Conservation (phyloP, 805 yeast species). For the Teunomyces funiuensis region DNA sequence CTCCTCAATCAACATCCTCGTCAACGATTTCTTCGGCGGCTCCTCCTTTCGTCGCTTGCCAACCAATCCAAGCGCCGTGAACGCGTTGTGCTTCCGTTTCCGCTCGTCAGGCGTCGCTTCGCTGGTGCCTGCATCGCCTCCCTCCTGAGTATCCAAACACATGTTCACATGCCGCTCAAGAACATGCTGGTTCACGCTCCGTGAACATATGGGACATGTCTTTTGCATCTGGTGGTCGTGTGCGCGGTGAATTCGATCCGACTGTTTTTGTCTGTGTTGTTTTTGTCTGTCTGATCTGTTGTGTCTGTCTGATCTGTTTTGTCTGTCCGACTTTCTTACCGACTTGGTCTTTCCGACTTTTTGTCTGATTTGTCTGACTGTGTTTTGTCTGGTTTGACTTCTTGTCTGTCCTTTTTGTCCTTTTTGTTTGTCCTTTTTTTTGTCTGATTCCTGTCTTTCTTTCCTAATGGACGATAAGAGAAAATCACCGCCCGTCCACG, state of each 20-base stretch:
- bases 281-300: no score
- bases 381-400: no score
- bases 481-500: constrained; percentile 14
- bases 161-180: constrained; percentile 42
- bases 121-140: background rate
- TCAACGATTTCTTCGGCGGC: constrained; percentile 26
- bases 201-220: constrained; percentile 39
- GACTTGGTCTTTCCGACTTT: no score
- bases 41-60: constrained; percentile 19
- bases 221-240: constrained; percentile 6
- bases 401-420: no score
- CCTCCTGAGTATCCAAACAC: constrained; percentile 36
- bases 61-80: constrained; percentile 35
- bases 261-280: background rate
- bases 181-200: constrained; percentile 19
- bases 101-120: background rate
- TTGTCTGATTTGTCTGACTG: no score
- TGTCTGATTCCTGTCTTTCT: no score
- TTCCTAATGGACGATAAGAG: constrained; percentile 16
- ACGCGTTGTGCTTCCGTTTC: constrained; percentile 22
- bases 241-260: background rate
- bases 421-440: no score
- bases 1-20: constrained; percentile 36
- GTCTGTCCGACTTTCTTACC: no score
- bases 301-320: no score